These are phyloP conservation scores for Boehmeria nivea DNA, from an alignment of 306 rosid genomes.

Conservation along the genomic window DNA sequence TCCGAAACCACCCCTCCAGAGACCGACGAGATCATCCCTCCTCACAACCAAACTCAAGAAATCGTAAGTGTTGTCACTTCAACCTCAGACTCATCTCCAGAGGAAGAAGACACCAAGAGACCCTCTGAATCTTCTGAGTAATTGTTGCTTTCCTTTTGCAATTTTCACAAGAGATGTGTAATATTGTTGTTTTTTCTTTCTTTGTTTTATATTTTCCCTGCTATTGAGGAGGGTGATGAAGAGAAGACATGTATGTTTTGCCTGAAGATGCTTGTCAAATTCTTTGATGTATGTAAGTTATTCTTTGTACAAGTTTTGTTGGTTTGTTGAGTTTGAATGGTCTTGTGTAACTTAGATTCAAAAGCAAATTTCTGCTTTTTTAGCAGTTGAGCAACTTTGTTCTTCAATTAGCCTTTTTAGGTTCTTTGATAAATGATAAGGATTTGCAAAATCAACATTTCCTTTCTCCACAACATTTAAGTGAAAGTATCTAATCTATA, in stretches of 20 bases:
- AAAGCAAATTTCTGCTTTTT: conserved; percentile 13
- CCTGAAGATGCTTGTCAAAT: neutral
- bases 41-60: conserved; percentile 22
- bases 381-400: neutral
- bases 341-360: conserved; percentile 1
- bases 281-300: neutral
- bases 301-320: conserved; percentile 11
- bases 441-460: too few relatives aligned
- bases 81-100: conserved; percentile 16
- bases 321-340: conserved; percentile 16
- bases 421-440: too few relatives aligned
- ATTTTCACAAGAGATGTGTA: too few relatives aligned
- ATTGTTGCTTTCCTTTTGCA: neutral
- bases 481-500: too few relatives aligned
- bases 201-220: too few relatives aligned
- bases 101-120: conserved; percentile 37
- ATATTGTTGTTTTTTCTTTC: too few relatives aligned
- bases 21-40: conserved; percentile 32
- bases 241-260: neutral
- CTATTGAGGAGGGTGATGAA: too few relatives aligned
- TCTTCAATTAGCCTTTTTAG: too few relatives aligned
- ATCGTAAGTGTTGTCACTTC: conserved; percentile 30
- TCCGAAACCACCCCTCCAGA: conserved; percentile 11
- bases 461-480: too few relatives aligned
- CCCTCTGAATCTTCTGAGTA: conserved; percentile 28